These are phyloP conservation scores for Melaleuca alternifolia DNA, from an alignment of 345 rosid species.

Conservation along the genomic window DNA sequence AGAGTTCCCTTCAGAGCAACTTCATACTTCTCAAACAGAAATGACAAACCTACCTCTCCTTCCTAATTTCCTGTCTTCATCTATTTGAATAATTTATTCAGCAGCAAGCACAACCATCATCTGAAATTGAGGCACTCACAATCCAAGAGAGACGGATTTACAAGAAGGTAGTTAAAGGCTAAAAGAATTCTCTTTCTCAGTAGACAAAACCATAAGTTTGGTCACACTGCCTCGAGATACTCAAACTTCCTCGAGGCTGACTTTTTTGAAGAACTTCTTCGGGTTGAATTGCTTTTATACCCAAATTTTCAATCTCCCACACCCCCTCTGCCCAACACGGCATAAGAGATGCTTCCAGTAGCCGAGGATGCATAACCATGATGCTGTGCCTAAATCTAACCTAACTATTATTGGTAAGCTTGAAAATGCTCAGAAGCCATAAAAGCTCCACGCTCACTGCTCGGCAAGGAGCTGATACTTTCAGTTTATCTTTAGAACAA, in stretches of 20 bases:
- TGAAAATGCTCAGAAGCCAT: background rate
- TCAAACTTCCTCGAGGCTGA: background rate
- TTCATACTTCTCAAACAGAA: background rate
- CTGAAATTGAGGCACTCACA: background rate
- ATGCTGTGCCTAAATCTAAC: background rate
- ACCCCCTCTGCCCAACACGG: background rate
- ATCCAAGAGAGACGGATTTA: background rate
- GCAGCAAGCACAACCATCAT: background rate
- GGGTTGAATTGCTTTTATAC: background rate
- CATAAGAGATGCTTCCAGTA: background rate
- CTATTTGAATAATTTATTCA: background rate
- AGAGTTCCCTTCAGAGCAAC: background rate
- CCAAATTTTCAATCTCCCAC: background rate
- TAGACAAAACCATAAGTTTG: background rate
- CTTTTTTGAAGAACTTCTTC: background rate
- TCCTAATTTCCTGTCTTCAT: background rate
- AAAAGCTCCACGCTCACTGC: background rate
- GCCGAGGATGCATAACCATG: background rate
- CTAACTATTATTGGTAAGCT: background rate
- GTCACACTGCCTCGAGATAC: background rate
- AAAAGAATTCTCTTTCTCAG: background rate
- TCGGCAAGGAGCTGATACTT: background rate
- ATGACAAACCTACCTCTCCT: background rate
- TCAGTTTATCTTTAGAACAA: background rate
- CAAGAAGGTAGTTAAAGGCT: background rate